Base-by-base conservation (phyloP, 2,329 filamentous ascomycete species). In the Botryotinia narcissicola region DNA sequence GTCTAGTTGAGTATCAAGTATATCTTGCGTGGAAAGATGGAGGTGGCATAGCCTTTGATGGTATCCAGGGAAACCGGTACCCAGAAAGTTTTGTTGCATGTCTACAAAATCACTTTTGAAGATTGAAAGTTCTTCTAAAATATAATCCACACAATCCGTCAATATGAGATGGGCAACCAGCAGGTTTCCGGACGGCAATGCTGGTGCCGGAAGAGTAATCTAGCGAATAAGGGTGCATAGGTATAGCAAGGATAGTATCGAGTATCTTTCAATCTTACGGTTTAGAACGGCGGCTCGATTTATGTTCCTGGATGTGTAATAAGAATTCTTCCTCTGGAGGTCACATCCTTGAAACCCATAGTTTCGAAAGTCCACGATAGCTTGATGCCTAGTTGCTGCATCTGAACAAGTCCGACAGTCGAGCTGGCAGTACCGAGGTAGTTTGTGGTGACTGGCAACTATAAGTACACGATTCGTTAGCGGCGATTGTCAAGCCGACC, bases 131-230 rank as follows among this genome's bases (percentile, higher is more conserved):
- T 14, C 48, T 25, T 25, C 4, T 12, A 37, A 6, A 25, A 48
- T 48, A 12, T 22, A 48, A 3, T 51, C 12, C 16, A 5, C 4
- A 51, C 48, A n/a, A n/a, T 14, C 48, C 25, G 25, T 54, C 48
- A 4, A 16, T 7, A n/a, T n/a, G 5, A 7, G 12, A n/a, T 51
- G 25, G 25, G 3, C 25, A 54, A n/a, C 0, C 1, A n/a, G 12
- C 12, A n/a, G 12, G 16, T 16, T n/a, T n/a, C n/a, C 9, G 1
- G 25, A 5, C 0, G 12, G 12, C 16, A 14, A 51, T 51, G 48
- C 25, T 6, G 48, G 10, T 4, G 48, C 22, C 6, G 14, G n/a
- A 51, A 14, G 25, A 14, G 10, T n/a, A 1, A 2, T 51, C 25
- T 25, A n/a, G 48, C 10, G 12, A 51, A 25, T 25, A 51, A n/a